Percentiles rank a stretch among this genome's conserved stretches.
These are phyloP conservation scores for Gloeopeniophorella convolvens DNA, from an alignment of 768 basidiomycete genomes.

Conservation along the genomic window DNA sequence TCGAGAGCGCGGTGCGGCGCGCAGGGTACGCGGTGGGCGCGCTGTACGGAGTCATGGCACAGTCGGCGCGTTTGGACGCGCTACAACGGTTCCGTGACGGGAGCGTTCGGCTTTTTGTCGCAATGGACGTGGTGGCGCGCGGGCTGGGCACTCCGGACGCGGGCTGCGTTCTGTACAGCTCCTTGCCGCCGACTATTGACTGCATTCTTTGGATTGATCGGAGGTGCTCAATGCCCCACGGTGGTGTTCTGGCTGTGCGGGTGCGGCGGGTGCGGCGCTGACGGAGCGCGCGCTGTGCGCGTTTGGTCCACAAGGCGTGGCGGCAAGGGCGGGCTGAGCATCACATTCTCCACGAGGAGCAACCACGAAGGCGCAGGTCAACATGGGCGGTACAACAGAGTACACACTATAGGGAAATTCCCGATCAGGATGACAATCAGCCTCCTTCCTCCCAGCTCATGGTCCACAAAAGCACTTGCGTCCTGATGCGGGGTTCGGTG, in stretches of 20 bases:
- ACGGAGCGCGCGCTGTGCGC: neutral
- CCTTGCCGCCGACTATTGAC: constrained; percentile 95
- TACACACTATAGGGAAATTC: too few species aligned
- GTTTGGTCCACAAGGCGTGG: constrained; percentile 91
- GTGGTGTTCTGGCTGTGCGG: neutral
- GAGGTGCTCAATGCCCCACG: constrained; percentile 57
- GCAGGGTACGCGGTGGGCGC: constrained; percentile 76
- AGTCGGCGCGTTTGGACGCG: constrained; percentile 75
- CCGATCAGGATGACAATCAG: too few species aligned
- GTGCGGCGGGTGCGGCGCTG: neutral
- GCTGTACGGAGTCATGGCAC: constrained; percentile 88
- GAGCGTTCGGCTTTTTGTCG: constrained; percentile 75
- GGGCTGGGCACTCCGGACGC: constrained; percentile 98
- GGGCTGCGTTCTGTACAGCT: constrained; percentile 89
- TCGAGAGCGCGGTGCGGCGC: constrained; percentile 69
- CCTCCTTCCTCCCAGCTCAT: too few species aligned
- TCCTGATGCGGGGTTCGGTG: too few species aligned
- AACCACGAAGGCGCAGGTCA: constrained; percentile 79
- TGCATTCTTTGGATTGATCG: constrained; percentile 88
- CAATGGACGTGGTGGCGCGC: constrained; percentile 95
- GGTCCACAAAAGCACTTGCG: too few species aligned
- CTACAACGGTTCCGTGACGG: constrained; percentile 85
- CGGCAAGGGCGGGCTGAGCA: constrained; percentile 81
- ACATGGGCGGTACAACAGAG: constrained; percentile 89
- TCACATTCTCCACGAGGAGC: constrained; percentile 96